phyloP scores from a whole-genome alignment of 2,329 filamentous ascomycete genomes.

The Fusarium tanahbumbuense region DNA sequence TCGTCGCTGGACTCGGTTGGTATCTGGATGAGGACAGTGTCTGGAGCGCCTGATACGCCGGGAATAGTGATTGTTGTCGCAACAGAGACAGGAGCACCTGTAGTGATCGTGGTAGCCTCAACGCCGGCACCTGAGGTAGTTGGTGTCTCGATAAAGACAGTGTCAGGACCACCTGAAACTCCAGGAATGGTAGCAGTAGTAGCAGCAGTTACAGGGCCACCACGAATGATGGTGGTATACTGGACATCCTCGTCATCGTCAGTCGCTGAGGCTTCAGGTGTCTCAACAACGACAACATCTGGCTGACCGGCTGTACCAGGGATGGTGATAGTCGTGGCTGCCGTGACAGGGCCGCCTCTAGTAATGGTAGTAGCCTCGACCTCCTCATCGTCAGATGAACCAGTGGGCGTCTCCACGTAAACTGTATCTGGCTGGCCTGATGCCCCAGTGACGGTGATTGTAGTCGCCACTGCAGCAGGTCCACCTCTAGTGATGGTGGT shows the following conservation, averaged over 20 bases:
- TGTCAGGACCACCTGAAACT: background rate
- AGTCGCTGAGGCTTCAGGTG: background rate
- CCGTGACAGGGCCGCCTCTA: background rate
- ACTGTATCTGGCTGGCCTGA: background rate
- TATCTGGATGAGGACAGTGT: slow-evolving; percentile 6
- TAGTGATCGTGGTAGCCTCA: background rate
- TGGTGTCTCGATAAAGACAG: slow-evolving; percentile 14
- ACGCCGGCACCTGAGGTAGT: fast-evolving
- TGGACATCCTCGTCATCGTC: background rate
- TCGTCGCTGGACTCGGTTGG: background rate
- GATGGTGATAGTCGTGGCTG: background rate
- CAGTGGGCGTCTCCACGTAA: background rate
- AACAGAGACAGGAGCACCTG: background rate
- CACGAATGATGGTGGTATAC: background rate
- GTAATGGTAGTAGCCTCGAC: background rate
- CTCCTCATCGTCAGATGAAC: background rate
- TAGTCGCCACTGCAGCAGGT: background rate
- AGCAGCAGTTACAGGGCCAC: background rate
- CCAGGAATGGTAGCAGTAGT: background rate
- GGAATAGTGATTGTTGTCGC: background rate
- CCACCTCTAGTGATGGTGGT: background rate
- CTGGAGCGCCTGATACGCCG: background rate
- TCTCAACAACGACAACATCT: slow-evolving; percentile 19
- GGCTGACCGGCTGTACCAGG: background rate
- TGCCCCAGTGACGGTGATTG: too few relatives aligned